Percentiles rank a stretch among this genome's conserved stretches.
Evolutionary conservation across 352 stramenopile species (phyloP).

Genomic region (Thalassiosira allenii): DNA sequence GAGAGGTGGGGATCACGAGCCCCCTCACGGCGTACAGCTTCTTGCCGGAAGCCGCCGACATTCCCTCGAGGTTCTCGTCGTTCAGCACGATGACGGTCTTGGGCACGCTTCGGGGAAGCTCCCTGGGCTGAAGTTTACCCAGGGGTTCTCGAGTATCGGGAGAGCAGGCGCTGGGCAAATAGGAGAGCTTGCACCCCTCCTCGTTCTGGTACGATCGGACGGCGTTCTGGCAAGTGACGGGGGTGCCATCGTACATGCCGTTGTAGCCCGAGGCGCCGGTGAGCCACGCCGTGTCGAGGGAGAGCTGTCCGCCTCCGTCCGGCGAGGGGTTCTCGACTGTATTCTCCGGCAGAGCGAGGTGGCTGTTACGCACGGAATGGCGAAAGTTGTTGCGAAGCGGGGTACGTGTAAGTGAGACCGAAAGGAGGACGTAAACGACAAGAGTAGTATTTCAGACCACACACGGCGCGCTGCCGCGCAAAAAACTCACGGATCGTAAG

Average conservation of each 20-base stretch:
- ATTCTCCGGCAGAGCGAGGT: constrained; percentile 43
- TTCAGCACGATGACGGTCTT: not conserved
- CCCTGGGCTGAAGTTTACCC: no score
- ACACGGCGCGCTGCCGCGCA: no score
- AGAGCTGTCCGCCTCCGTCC: constrained; percentile 45
- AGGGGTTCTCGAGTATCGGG: no score
- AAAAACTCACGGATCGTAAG: not conserved
- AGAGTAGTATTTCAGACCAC: no score
- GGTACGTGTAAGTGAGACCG: no score
- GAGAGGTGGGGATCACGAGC: not conserved
- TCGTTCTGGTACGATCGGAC: constrained; percentile 23
- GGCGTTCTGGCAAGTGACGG: constrained; percentile 12
- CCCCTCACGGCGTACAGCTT: constrained; percentile 20
- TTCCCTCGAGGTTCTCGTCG: not conserved
- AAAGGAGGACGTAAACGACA: no score
- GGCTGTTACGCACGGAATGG: no score
- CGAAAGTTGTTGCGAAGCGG: no score
- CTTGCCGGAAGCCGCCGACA: not conserved
- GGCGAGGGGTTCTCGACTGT: constrained; percentile 45
- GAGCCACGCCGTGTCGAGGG: not conserved
- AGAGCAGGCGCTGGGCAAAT: not conserved
- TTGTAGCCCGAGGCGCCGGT: not conserved
- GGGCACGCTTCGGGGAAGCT: not conserved
- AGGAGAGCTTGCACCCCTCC: constrained; percentile 14
- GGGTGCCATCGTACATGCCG: not conserved